Conservation (phyloP, 192 early-diverging fungal species). For the Gryganskiella cystojenkinii region DNA sequence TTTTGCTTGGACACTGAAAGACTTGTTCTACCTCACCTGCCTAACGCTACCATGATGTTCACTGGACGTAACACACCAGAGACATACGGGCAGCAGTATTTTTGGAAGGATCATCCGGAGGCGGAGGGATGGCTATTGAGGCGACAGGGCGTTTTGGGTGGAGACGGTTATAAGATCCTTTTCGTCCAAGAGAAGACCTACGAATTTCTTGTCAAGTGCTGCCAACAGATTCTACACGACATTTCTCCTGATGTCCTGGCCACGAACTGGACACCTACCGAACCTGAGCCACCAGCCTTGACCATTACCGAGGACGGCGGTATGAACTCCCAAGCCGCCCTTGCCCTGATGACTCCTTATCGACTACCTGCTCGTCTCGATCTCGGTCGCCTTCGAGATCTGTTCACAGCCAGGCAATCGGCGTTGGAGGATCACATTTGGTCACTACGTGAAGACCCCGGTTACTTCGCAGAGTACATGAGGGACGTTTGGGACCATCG, state of each 20-base stretch:
- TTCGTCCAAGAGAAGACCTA: constrained; percentile 31
- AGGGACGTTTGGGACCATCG: constrained; percentile 43
- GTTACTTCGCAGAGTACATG: constrained; percentile 22
- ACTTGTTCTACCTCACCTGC: constrained; percentile 19
- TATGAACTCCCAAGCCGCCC: constrained; percentile 9
- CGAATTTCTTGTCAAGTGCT: constrained; percentile 31
- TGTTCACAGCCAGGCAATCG: constrained; percentile 26
- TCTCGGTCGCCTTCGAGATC: constrained; percentile 24
- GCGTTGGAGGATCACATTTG: constrained; percentile 38
- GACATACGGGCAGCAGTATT: constrained; percentile 27
- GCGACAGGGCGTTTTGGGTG: constrained; percentile 9
- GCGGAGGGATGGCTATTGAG: constrained; percentile 16
- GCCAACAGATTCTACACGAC: constrained; percentile 33
- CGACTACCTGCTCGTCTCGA: constrained; percentile 21
- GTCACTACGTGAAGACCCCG: constrained; percentile 37
- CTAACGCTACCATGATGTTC: constrained; percentile 44
- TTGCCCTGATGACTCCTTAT: constrained; percentile 23
- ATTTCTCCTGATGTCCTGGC: constrained; percentile 12
- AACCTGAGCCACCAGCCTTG: constrained; percentile 27
- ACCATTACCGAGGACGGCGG: constrained; percentile 27
- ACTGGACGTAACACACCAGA: constrained; percentile 29
- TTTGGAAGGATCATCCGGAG: constrained; percentile 27
- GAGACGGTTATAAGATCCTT: constrained; percentile 29
- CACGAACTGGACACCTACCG: constrained; percentile 23
- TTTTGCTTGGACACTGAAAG: constrained; percentile 15